Percentiles rank a stretch among this genome's conserved stretches.
Conservation (phyloP, 83 land plant species). For the Picea engelmannii region DNA sequence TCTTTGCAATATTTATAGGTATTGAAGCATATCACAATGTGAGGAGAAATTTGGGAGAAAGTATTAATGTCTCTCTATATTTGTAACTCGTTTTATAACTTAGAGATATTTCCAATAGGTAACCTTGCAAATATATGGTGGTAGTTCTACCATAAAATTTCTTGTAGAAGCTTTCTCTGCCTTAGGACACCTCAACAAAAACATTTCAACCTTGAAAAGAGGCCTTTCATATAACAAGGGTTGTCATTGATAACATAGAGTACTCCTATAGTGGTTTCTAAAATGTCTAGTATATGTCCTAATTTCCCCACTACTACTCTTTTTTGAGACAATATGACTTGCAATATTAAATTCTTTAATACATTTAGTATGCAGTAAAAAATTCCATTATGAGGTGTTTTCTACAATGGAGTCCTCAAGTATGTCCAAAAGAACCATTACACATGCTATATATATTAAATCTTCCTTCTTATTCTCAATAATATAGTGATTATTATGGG, state of each 20-base stretch:
- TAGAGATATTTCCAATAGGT: no score
- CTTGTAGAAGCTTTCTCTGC: neutral
- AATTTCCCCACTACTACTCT: neutral
- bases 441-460: conserved; percentile 30
- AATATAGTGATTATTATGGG: neutral
- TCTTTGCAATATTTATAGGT: no score
- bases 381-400: conserved; percentile 45
- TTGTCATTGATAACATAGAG: neutral
- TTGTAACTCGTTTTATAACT: no score
- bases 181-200: conserved; percentile 6
- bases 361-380: conserved; percentile 29
- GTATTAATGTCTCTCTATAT: no score
- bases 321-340: conserved; percentile 17
- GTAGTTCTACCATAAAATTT: no score
- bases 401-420: conserved; percentile 31
- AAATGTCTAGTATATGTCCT: conserved; percentile 3
- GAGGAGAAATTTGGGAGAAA: no score
- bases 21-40: no score
- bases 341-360: conserved; percentile 24
- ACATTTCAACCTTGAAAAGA: neutral
- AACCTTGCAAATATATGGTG: no score
- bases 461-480: neutral
- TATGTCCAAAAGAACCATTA: conserved; percentile 22
- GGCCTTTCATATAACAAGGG: neutral
- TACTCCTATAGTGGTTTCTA: neutral